Base-by-base conservation (phyloP, 192 early-diverging fungal species). In the Linnemannia exigua region DNA sequence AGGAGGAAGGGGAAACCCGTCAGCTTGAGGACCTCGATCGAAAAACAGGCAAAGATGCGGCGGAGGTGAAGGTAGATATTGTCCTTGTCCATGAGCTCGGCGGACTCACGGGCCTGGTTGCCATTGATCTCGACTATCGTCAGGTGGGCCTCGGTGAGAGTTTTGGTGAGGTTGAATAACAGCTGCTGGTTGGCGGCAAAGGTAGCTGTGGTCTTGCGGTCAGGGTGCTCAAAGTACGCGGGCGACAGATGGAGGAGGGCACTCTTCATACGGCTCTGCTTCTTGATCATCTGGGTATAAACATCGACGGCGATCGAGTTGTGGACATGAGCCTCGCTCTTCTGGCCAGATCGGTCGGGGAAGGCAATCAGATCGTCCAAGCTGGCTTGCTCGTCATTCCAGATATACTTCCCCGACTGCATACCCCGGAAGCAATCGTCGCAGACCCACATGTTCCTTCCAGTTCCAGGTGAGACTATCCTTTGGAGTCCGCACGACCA, bases 21-120 rank as follows among this genome's bases (percentile, higher is more conserved):
- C 54, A 86, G 28, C 70, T 86, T 86, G 61, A 86, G 46, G 69
- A 70, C 71, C 61, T 79, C 73, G 35, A 86, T 48, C 28, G 69
- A 70, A 48, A 67, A 79, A 31, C 84, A 86, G 17, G 51, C 61
- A 79, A 86, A 86, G 48, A 86, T 52, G 16, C 74, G 84, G 25
- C 84, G 84, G 28, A 86, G 22, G 22, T 86, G 79, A 11, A 86
- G 50, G 35, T 86, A 86, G 6, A 86, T 86, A 67, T 86, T 86
- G 70, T 80, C 77, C 58, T 79, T 79, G 63, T 86, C 84, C 78
- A 77, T 79, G 47, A 86, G 46, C 63, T 86, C 84, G 2, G 84
- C 75, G 3, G 68, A 52, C 16, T 74, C 84, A 3, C 77, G 74
- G 12, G 68, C 33, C 61, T 86, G 84, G 67, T 86, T 76, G 44